These are phyloP conservation scores for Ganoderma resinaceum DNA, from an alignment of 1,284 basidiomycete genomes.

Conservation along the genomic window DNA sequence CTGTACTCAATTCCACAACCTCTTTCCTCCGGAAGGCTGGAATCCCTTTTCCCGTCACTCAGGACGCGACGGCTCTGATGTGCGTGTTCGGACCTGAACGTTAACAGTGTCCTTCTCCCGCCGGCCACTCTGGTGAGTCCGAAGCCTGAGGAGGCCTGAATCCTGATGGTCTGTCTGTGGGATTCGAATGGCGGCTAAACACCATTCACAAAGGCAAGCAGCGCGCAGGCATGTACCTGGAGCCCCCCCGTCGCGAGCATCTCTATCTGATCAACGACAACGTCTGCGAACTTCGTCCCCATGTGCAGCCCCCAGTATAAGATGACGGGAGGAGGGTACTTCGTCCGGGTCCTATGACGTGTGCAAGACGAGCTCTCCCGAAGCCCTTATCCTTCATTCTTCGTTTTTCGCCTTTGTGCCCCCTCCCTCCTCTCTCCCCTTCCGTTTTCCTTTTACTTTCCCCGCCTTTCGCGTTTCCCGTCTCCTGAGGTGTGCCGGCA, in stretches of 20 bases:
- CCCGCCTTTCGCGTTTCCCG: no score
- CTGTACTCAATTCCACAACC: not conserved
- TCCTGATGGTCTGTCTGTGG: not conserved
- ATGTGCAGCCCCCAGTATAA: not conserved
- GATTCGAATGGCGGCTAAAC: not conserved
- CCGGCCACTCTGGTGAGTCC: not conserved
- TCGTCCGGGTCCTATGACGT: not conserved
- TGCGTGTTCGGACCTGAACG: not conserved
- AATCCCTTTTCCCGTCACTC: no score
- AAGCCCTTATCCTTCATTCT: not conserved
- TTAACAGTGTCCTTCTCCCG: no score
- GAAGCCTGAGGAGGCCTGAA: no score
- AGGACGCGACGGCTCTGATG: no score
- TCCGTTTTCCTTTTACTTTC: no score
- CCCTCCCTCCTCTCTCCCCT: not conserved
- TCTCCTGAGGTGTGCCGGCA: constrained; percentile 1
- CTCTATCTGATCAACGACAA: not conserved
- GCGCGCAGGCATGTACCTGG: not conserved
- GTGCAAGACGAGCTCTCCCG: not conserved
- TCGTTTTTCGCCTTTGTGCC: not conserved
- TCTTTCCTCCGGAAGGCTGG: not conserved
- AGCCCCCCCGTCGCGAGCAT: not conserved
- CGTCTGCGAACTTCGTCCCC: not conserved
- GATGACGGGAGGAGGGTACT: not conserved
- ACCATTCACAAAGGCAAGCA: not conserved